phyloP scores from a whole-genome alignment of 2,329 filamentous ascomycete species.

The Fusarium temperatum region DNA sequence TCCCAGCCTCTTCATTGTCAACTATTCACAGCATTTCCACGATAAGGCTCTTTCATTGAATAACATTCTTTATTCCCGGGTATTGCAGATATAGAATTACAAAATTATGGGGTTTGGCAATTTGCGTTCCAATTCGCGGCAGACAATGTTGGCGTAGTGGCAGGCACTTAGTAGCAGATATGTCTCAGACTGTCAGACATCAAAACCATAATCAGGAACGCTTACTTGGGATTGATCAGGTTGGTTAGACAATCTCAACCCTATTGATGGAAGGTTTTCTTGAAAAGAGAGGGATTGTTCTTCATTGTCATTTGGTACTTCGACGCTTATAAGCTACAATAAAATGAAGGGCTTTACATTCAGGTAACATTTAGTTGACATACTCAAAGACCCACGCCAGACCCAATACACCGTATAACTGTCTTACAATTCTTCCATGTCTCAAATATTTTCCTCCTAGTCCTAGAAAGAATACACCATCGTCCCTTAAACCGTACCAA shows the following conservation, averaged over 20 bases:
- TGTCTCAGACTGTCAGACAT: slow-evolving; percentile 27
- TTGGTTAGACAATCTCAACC: not conserved
- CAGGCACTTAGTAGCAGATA: not conserved
- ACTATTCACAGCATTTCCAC: not conserved
- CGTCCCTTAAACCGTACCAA: not conserved
- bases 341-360: not conserved
- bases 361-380: not conserved
- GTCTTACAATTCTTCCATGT: not conserved
- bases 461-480: not conserved
- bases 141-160: slow-evolving; percentile 5
- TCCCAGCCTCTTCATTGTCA: not conserved
- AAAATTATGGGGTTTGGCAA: not conserved
- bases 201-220: not conserved
- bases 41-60: not conserved
- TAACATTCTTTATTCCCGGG: not conserved
- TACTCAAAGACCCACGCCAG: not conserved
- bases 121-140: slow-evolving; percentile 18
- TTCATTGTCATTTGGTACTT: not conserved
- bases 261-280: not conserved
- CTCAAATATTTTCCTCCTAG: not conserved
- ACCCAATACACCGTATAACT: not conserved
- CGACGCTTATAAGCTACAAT: not conserved
- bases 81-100: not conserved
- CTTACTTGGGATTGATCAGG: not conserved
- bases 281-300: not conserved